Percentiles rank a stretch among this genome's conserved stretches.
Evolutionary conservation across 2,329 filamentous ascomycete species (phyloP).

Genomic region (Ophiostoma fasciatum): DNA sequence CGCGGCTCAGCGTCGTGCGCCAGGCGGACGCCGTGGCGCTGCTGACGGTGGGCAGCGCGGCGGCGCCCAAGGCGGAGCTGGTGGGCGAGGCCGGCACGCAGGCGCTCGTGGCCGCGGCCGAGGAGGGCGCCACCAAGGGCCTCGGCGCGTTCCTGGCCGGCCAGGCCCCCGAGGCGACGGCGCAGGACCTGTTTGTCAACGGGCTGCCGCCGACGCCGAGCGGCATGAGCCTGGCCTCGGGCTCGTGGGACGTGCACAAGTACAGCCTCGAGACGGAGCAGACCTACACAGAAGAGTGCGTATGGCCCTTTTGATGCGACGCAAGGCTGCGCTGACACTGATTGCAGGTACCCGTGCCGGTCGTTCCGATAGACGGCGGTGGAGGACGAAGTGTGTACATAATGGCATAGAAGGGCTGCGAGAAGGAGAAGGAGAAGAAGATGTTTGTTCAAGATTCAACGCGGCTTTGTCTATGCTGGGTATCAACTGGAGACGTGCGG

Average conservation of each 20-base stretch:
- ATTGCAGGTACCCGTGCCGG: constrained; percentile 50
- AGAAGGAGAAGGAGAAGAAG: constrained; percentile 5
- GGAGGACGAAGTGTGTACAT: constrained; percentile 8
- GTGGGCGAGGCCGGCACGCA: constrained; percentile 45
- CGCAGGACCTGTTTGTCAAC: constrained; percentile 49
- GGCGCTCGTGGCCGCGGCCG: constrained; percentile 59
- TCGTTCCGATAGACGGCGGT: constrained; percentile 35
- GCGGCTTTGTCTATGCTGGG: neutral
- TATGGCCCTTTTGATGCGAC: too few species aligned
- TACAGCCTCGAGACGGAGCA: constrained; percentile 50
- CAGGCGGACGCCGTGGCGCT: constrained; percentile 79
- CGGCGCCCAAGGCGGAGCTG: constrained; percentile 67
- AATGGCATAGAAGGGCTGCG: neutral
- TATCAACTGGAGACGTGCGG: too few species aligned
- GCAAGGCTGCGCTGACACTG: neutral
- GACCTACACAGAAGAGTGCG: constrained; percentile 56
- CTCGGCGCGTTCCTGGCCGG: constrained; percentile 59
- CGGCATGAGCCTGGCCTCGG: constrained; percentile 41
- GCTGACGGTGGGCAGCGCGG: constrained; percentile 70
- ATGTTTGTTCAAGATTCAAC: neutral
- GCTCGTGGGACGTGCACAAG: constrained; percentile 51
- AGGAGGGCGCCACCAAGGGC: constrained; percentile 57
- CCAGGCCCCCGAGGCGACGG: constrained; percentile 21
- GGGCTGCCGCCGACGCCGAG: constrained; percentile 80
- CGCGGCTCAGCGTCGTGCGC: constrained; percentile 60